Evolutionary conservation across 257 asterid species (phyloP).

Genomic region (Solanum microdontum): DNA sequence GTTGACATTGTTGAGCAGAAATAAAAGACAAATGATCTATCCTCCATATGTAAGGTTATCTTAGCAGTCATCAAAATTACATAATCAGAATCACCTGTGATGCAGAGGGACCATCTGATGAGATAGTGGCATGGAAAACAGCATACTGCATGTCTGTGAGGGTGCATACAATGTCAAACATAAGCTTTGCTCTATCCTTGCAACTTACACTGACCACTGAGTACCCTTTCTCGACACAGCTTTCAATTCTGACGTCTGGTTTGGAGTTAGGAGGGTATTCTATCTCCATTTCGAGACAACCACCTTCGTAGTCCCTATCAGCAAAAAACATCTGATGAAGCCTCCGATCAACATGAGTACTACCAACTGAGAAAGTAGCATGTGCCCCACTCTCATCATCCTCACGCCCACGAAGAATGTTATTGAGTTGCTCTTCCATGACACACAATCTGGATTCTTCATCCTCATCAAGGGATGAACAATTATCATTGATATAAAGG

Average conservation of each 20-base stretch:
- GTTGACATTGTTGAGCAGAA: neutral
- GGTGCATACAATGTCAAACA: conserved; percentile 97
- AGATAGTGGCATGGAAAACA: conserved; percentile 83
- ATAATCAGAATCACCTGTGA: conserved; percentile 47
- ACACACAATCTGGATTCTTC: conserved; percentile 55
- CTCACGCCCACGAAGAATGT: conserved; percentile 51
- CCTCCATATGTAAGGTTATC: neutral
- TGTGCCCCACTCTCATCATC: conserved; percentile 34
- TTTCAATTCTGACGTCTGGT: conserved; percentile 57
- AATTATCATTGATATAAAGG: conserved; percentile 61
- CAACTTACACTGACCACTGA: conserved; percentile 79
- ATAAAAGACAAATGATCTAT: neutral
- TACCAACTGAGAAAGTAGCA: conserved; percentile 55
- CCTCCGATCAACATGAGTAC: conserved; percentile 73
- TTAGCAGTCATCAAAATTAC: neutral
- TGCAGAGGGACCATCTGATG: conserved; percentile 81
- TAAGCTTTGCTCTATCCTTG: conserved; percentile 85
- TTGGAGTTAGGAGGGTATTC: conserved; percentile 22
- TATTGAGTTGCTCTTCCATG: conserved; percentile 74
- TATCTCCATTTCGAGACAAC: conserved; percentile 14
- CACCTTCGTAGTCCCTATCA: conserved; percentile 73
- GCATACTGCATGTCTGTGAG: conserved; percentile 89
- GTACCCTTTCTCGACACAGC: conserved; percentile 80
- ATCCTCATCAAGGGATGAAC: conserved; percentile 41
- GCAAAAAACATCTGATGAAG: conserved; percentile 89